Conservation (phyloP, 768 basidiomycete genomes). For the Lentinula guzmanii region DNA sequence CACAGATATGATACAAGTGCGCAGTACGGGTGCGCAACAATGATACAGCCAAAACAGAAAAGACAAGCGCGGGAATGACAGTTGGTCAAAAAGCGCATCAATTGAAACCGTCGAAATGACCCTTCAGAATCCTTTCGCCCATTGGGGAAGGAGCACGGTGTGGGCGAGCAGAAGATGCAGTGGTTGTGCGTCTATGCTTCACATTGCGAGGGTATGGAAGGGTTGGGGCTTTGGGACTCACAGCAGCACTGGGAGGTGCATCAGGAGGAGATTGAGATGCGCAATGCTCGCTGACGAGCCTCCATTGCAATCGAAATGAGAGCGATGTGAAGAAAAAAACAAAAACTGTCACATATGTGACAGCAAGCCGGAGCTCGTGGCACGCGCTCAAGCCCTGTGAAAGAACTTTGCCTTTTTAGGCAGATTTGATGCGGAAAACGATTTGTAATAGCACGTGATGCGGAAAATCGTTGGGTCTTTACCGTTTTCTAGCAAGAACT, state of each 20-base stretch:
- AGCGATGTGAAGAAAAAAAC: too few species aligned
- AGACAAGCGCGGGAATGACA: conserved; percentile 15
- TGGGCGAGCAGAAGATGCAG: conserved; percentile 43
- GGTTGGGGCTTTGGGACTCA: conserved; percentile 27
- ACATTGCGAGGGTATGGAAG: conserved; percentile 23
- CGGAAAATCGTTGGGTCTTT: too few species aligned
- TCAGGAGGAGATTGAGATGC: conserved; percentile 21
- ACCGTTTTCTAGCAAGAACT: not conserved
- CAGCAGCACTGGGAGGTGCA: conserved; percentile 48
- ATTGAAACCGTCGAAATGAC: conserved; percentile 88
- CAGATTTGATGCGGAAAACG: too few species aligned
- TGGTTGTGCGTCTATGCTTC: conserved; percentile 54
- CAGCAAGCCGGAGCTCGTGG: too few species aligned
- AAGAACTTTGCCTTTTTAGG: too few species aligned
- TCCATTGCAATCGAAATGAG: too few species aligned
- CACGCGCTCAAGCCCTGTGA: too few species aligned
- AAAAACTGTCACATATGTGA: too few species aligned
- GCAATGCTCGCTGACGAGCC: too few species aligned
- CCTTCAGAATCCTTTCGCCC: conserved; percentile 88
- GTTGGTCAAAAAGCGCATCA: conserved; percentile 23
- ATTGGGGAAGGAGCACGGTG: conserved; percentile 78
- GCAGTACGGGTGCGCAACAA: conserved; percentile 26
- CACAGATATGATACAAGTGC: conserved; percentile 5
- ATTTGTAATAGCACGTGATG: too few species aligned
- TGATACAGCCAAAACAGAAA: not conserved